A percentile compares a stretch with the other conserved stretches of the same genome.
These are phyloP conservation scores for Eucalyptus caleyi DNA, from an alignment of 345 rosid genomes.

Conservation along the genomic window DNA sequence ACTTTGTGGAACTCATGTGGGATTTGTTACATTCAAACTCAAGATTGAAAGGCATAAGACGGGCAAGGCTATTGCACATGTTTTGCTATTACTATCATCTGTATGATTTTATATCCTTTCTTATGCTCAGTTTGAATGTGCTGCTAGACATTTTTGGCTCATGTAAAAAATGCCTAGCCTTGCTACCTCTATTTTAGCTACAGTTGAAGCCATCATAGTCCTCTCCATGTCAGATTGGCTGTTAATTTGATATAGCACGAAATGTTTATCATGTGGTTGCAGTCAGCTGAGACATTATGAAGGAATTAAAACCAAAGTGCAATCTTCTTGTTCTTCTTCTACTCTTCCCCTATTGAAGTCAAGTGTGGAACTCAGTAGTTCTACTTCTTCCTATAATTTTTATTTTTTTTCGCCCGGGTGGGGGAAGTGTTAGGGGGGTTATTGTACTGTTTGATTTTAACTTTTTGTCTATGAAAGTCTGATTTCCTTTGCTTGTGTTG, in stretches of 20 bases:
- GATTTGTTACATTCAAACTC: neutral
- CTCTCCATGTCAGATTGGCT: neutral
- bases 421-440: too few species aligned
- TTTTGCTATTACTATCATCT: neutral
- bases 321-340: neutral
- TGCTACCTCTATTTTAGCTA: neutral
- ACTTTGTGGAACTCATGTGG: neutral
- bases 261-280: neutral
- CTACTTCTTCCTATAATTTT: too few species aligned
- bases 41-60: neutral
- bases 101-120: neutral
- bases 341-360: neutral
- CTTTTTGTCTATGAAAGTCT: neutral
- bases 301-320: neutral
- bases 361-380: too few species aligned
- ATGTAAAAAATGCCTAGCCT: neutral
- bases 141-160: neutral
- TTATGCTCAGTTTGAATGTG: neutral
- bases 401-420: too few species aligned
- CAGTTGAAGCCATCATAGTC: neutral
- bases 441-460: neutral
- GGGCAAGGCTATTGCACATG: neutral
- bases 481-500: conserved; percentile 12
- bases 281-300: neutral
- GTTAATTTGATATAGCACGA: neutral